Percentiles rank a stretch among this genome's conserved stretches.
These are phyloP conservation scores for Ceratocystis harringtonii DNA, from an alignment of 2,329 filamentous ascomycete genomes.

Conservation along the genomic window DNA sequence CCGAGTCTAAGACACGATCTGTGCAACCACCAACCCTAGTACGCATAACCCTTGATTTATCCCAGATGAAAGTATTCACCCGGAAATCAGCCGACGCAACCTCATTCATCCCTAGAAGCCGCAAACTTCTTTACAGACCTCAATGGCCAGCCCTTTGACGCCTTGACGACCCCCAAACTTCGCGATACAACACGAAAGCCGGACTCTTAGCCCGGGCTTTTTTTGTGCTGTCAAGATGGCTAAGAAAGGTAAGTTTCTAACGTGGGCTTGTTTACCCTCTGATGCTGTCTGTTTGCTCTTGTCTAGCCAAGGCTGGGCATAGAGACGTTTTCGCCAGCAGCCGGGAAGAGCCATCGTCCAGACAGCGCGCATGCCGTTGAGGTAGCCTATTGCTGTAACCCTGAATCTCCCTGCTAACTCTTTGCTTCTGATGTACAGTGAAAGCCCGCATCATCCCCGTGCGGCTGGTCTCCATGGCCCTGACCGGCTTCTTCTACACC, in stretches of 20 bases:
- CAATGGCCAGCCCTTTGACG: neutral
- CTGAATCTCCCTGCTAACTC: neutral
- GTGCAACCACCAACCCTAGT: neutral
- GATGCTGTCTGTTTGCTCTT: neutral
- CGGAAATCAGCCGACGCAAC: constrained; percentile 1
- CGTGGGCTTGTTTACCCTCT: neutral
- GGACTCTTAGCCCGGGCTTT: constrained; percentile 8
- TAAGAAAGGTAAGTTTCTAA: constrained; percentile 24
- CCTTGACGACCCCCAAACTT: neutral
- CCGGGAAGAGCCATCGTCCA: no score
- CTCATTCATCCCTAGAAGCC: neutral
- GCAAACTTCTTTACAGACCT: neutral
- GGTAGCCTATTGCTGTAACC: no score
- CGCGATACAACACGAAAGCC: neutral
- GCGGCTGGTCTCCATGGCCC: constrained; percentile 92
- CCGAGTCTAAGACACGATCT: neutral
- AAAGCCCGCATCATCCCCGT: constrained; percentile 90
- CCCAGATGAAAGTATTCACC: neutral
- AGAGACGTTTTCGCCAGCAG: no score
- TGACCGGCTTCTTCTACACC: constrained; percentile 96
- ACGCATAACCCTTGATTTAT: neutral
- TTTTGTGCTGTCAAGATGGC: constrained; percentile 22
- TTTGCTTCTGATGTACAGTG: constrained; percentile 31
- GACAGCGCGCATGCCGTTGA: no score
- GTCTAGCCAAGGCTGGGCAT: neutral